Base-by-base conservation (phyloP, 2,329 filamentous ascomycete genomes). In the Trichoderma cornu-damae region DNA sequence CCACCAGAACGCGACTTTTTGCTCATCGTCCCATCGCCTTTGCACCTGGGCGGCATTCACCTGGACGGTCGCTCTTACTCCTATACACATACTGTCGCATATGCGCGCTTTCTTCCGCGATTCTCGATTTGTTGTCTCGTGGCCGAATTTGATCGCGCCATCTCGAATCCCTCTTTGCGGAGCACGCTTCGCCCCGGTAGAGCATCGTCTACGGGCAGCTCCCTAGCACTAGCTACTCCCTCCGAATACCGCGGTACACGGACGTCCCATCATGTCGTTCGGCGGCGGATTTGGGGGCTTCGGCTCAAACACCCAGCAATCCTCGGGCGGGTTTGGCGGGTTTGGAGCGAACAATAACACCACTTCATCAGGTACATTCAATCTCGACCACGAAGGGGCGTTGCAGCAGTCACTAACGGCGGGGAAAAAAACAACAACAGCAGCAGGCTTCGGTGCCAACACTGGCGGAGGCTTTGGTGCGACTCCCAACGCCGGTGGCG, bases 261-360 rank as follows among this genome's bases (percentile, higher is more conserved):
- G 43, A 59, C 52, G 63, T n/a, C 46, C 54, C 44, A 60, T 55
- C 67, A 84, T 84, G 81, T 81, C 81, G 66, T 81, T 82, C 65
- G 76, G 77, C 65, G 74, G 76, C 62, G 78, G 79, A 66, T 73
- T 73, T 58, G 76, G 77, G 58, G 79, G 81, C 75, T 86, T 86
- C 72, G 82, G 82, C 73, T 77, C 78, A 66, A 79, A 78, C 62
- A 83, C 65, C 46, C 60, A 66, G 42, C 51, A 58, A 51, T 64
- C 68, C 59, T 63, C 71, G 66, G 64, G 62, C 49, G 75, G 73
- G 20, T 88, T 88, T 70, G 81, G 81, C 64, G 83, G 82, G 43
- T 86, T 83, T 59, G 80, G 79, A 37, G 52, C 72, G 56, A 75
- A 69, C 59, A 73, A 68, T 60, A 75, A 67, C 61, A 72, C 68